Conservation (phyloP, 108 stramenopile genomes). For the Tribonema minus region DNA sequence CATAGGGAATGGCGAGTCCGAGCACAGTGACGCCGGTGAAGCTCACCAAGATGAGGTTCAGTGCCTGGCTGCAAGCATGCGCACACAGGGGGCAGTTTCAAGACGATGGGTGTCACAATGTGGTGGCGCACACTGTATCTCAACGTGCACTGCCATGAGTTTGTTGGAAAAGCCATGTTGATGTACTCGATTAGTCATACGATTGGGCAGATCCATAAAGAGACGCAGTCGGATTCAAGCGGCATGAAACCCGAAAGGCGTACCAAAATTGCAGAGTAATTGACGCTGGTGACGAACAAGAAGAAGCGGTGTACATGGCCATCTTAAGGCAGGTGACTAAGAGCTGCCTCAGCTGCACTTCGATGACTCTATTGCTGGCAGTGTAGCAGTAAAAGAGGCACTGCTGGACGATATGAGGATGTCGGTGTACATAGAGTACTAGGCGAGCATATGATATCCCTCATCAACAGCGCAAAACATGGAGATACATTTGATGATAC, state of each 20-base stretch:
- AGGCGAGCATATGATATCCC: neutral
- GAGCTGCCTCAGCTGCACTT: neutral
- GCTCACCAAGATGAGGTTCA: conserved; percentile 91
- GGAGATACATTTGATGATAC: neutral
- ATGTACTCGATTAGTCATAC: neutral
- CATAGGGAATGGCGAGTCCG: conserved; percentile 82
- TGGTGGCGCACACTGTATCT: too few species aligned
- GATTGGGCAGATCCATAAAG: neutral
- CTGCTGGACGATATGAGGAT: too few species aligned
- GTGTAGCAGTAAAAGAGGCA: neutral
- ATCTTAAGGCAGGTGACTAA: neutral
- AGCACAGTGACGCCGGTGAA: conserved; percentile 80
- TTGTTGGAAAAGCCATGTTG: neutral
- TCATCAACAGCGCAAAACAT: neutral
- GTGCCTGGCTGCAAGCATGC: conserved; percentile 57
- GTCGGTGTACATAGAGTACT: too few species aligned
- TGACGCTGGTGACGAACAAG: too few species aligned
- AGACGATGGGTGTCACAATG: neutral
- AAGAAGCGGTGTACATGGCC: too few species aligned
- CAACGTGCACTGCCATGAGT: too few species aligned
- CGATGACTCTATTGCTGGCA: neutral
- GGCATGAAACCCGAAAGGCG: neutral
- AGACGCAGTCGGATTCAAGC: neutral
- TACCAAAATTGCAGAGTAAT: too few species aligned
- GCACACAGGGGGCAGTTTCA: neutral